Percentiles rank a stretch among this genome's conserved stretches.
Evolutionary conservation across 2,329 filamentous ascomycete species (phyloP).

Genomic region (Monosporascus sp.): DNA sequence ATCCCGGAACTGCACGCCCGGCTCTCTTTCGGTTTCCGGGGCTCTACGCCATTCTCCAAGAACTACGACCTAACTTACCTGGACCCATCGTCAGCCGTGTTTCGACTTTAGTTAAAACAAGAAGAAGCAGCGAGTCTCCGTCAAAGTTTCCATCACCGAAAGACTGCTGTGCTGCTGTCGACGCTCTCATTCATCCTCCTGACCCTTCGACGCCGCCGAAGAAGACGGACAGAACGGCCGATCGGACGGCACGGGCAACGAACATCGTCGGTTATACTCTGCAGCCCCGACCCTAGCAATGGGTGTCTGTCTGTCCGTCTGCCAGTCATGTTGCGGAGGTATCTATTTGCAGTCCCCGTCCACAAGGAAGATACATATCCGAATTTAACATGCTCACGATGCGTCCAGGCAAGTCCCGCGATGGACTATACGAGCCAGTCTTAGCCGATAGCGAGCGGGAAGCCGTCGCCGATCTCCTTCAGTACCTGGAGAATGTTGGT

Average conservation of each 20-base stretch:
- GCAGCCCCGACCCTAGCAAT: slow-evolving; percentile 19
- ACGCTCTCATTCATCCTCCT: too few relatives aligned
- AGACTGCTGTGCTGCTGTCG: too few relatives aligned
- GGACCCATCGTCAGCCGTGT: too few relatives aligned
- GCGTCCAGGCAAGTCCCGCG: slow-evolving; percentile 63
- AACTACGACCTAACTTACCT: too few relatives aligned
- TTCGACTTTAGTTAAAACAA: too few relatives aligned
- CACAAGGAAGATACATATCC: neutral
- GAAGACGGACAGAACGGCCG: too few relatives aligned
- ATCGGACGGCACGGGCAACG: neutral
- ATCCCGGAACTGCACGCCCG: too few relatives aligned
- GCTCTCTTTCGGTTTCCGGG: too few relatives aligned
- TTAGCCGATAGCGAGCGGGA: slow-evolving; percentile 95
- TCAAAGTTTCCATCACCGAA: too few relatives aligned
- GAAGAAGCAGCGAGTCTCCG: too few relatives aligned
- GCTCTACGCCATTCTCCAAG: too few relatives aligned
- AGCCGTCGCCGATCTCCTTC: slow-evolving; percentile 89
- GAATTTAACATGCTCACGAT: slow-evolving; percentile 23
- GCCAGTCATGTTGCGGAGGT: slow-evolving; percentile 33
- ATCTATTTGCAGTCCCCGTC: slow-evolving; percentile 8
- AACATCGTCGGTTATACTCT: slow-evolving; percentile 4
- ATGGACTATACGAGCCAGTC: slow-evolving; percentile 79
- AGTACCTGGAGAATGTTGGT: slow-evolving; percentile 92
- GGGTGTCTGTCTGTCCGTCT: slow-evolving; percentile 31
- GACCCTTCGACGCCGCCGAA: too few relatives aligned